Evolutionary conservation across 2,329 filamentous ascomycete species (phyloP).

Genomic region (Aulographum hederae): DNA sequence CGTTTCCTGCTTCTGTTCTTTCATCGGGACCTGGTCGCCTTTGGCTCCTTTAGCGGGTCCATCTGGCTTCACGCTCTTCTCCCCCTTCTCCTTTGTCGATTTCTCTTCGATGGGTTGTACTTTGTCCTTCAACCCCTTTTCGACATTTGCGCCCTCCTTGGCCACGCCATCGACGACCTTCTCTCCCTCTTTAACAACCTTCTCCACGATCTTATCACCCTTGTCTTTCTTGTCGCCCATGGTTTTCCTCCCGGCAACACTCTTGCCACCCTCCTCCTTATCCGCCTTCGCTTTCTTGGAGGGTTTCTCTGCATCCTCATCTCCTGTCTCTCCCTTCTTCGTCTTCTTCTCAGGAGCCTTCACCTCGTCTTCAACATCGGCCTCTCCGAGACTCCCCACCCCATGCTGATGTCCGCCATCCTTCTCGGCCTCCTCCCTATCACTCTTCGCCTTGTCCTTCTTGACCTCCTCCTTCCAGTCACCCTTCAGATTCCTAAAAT

Average conservation of each 20-base stretch:
- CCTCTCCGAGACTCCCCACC: too few species aligned
- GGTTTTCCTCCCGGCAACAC: constrained; percentile 9
- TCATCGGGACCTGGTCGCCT: constrained; percentile 9
- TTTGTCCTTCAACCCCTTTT: constrained; percentile 34
- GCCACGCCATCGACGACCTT: constrained; percentile 2
- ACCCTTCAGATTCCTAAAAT: too few species aligned
- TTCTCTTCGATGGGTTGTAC: constrained; percentile 29
- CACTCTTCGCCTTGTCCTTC: constrained; percentile 51
- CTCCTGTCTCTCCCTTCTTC: constrained; percentile 5
- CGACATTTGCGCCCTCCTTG: constrained; percentile 13
- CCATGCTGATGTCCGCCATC: constrained; percentile 35
- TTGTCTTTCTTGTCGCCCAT: constrained; percentile 10
- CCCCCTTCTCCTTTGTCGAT: constrained; percentile 20
- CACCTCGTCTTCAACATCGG: too few species aligned
- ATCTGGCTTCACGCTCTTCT: constrained; percentile 21
- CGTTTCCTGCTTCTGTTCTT: constrained; percentile 27
- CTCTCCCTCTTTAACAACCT: constrained; percentile 4
- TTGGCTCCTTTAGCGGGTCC: constrained; percentile 16
- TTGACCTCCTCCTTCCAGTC: too few species aligned
- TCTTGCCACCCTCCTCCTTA: constrained; percentile 10
- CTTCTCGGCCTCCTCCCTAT: constrained; percentile 45
- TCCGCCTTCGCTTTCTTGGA: constrained; percentile 7
- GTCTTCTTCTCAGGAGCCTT: constrained; percentile 8
- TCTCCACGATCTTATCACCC: neutral
- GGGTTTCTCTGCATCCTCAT: neutral